These are phyloP conservation scores for Neoboletus brunneissimus DNA, from an alignment of 768 basidiomycete species.

Conservation along the genomic window DNA sequence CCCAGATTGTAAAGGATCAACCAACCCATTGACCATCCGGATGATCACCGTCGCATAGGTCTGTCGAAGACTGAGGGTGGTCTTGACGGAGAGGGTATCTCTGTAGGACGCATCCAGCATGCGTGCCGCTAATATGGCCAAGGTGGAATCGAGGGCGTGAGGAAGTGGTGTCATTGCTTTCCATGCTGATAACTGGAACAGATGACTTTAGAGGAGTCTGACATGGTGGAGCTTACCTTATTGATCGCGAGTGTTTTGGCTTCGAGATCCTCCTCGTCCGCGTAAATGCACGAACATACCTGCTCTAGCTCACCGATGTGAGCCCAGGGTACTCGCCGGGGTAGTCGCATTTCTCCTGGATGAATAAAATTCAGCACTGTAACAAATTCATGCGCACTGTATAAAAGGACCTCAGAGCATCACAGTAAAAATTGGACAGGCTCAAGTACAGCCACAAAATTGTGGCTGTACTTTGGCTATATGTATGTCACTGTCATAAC, in stretches of 20 bases:
- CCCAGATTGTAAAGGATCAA: slow-evolving; percentile 90
- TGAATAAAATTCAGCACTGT: not conserved
- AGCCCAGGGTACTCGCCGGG: slow-evolving; percentile 80
- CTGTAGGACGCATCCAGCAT: slow-evolving; percentile 46
- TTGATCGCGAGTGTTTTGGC: slow-evolving; percentile 58
- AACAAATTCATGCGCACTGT: not conserved
- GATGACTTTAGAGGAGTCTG: slow-evolving; percentile 6
- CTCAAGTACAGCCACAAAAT: not conserved
- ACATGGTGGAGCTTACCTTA: slow-evolving; percentile 46
- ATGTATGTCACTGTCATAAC: too few relatives aligned
- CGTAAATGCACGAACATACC: slow-evolving; percentile 72
- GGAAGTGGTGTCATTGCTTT: slow-evolving; percentile 71
- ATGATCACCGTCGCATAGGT: slow-evolving; percentile 80
- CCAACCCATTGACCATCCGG: slow-evolving; percentile 90
- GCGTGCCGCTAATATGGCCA: slow-evolving; percentile 60
- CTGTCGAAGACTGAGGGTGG: slow-evolving; percentile 61
- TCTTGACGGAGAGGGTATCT: slow-evolving; percentile 19
- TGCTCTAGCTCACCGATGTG: slow-evolving; percentile 67
- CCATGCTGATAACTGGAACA: slow-evolving; percentile 72
- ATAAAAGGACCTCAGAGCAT: not conserved
- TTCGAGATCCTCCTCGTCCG: slow-evolving; percentile 57
- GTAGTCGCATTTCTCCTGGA: slow-evolving; percentile 56
- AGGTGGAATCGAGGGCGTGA: slow-evolving; percentile 73
- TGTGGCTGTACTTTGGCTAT: not conserved
- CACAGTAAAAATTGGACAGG: too few relatives aligned